Evolutionary conservation across 306 rosid genomes (phyloP).

Genomic region (Malus asiatica): DNA sequence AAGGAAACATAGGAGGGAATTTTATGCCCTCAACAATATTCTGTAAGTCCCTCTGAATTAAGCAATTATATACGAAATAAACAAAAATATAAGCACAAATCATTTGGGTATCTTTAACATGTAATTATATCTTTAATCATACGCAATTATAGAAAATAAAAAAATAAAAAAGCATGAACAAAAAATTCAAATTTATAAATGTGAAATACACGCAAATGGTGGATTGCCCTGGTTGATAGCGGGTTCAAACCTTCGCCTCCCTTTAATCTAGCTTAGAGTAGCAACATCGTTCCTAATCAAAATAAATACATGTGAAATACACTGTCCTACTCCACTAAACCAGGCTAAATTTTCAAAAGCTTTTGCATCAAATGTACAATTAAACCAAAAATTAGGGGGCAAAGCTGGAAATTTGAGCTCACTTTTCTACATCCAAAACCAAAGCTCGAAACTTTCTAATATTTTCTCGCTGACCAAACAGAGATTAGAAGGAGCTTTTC

Average conservation of each 20-base stretch:
- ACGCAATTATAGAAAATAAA: background rate
- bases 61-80: background rate
- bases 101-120: background rate
- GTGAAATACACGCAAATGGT: no score
- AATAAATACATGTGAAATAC: background rate
- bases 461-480: slow-evolving; percentile 3
- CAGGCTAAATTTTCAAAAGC: background rate
- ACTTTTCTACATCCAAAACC: slow-evolving; percentile 1
- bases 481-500: background rate
- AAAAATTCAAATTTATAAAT: background rate
- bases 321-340: background rate
- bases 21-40: no score
- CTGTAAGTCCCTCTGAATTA: background rate
- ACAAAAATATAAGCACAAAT: background rate
- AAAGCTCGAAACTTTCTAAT: slow-evolving; percentile 6
- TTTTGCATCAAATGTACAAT: background rate
- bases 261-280: no score
- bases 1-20: no score
- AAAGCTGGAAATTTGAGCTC: background rate
- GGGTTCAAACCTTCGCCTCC: no score
- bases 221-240: no score
- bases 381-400: background rate
- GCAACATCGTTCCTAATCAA: no score
- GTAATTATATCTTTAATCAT: background rate
- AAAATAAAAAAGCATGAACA: background rate